Evolutionary conservation across 2,329 filamentous ascomycete genomes (phyloP).

Genomic region (Claviceps spartinae): DNA sequence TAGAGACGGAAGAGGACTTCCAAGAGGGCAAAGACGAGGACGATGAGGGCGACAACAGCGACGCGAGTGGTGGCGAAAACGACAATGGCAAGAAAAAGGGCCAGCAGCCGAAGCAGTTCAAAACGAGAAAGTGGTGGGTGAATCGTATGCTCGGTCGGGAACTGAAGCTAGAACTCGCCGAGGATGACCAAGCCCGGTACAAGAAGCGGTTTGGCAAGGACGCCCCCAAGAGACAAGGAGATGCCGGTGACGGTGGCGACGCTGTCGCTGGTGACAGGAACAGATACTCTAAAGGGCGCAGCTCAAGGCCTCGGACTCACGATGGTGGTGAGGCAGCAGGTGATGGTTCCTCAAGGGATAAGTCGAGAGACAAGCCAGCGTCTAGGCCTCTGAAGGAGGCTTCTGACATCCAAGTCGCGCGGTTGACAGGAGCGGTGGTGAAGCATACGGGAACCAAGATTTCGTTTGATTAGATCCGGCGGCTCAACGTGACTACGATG

Average conservation of each 20-base stretch:
- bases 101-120: conserved; percentile 34
- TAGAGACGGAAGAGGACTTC: conserved; percentile 51
- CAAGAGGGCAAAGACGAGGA: conserved; percentile 32
- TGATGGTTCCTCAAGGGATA: conserved; percentile 12
- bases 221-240: conserved; percentile 26
- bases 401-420: conserved; percentile 37
- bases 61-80: conserved; percentile 9
- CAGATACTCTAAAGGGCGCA: conserved; percentile 20
- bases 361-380: conserved; percentile 8
- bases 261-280: conserved; percentile 9
- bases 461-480: conserved; percentile 52
- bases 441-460: conserved; percentile 67
- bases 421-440: conserved; percentile 68
- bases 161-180: conserved; percentile 82
- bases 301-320: conserved; percentile 24
- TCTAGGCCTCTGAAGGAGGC: conserved; percentile 27
- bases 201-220: conserved; percentile 87
- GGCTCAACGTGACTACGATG: background rate
- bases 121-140: conserved; percentile 65
- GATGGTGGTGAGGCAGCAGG: conserved; percentile 4
- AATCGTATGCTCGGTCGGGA: conserved; percentile 69
- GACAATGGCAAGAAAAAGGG: conserved; percentile 21
- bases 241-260: conserved; percentile 3
- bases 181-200: conserved; percentile 79
- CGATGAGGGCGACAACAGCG: conserved; percentile 28